Evolutionary conservation across 2,329 filamentous ascomycete genomes (phyloP).

Genomic region (Calonectria hawksworthii): DNA sequence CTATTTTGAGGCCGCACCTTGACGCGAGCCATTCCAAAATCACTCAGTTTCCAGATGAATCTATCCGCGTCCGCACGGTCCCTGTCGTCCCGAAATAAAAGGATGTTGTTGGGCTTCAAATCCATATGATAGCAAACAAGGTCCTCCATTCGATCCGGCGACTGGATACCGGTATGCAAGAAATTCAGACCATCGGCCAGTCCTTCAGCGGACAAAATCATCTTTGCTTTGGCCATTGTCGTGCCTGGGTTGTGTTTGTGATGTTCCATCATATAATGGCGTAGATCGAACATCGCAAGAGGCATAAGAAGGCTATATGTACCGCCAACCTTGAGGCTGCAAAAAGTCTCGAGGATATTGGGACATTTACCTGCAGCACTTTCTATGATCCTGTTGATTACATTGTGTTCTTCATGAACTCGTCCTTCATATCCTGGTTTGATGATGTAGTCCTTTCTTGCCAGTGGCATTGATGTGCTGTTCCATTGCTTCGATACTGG

Average conservation of each 20-base stretch:
- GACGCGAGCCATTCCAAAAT: constrained; percentile 4
- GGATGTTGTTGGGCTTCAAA: constrained; percentile 8
- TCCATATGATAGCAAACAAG: constrained; percentile 13
- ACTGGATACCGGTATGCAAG: neutral
- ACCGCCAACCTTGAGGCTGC: neutral
- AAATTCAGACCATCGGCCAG: neutral
- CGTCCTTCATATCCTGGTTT: neutral
- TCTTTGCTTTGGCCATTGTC: neutral
- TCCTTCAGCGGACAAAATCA: neutral
- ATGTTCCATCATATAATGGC: neutral
- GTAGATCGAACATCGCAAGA: neutral
- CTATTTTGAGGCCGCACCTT: neutral
- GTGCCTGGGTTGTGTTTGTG: neutral
- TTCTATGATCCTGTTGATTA: neutral
- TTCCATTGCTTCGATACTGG: neutral
- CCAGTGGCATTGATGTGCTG: neutral
- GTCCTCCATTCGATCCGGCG: neutral
- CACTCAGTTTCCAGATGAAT: constrained; percentile 6
- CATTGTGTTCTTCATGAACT: neutral
- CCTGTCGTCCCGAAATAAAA: neutral
- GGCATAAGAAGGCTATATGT: constrained; percentile 10
- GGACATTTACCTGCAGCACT: neutral
- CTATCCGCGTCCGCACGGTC: neutral
- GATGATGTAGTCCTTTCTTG: neutral
- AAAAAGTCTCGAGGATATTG: constrained; percentile 1